Evolutionary conservation across 768 basidiomycete genomes (phyloP), one percentile per base, ranked within the genome.

Genomic region (Galerina sulciceps): DNA sequence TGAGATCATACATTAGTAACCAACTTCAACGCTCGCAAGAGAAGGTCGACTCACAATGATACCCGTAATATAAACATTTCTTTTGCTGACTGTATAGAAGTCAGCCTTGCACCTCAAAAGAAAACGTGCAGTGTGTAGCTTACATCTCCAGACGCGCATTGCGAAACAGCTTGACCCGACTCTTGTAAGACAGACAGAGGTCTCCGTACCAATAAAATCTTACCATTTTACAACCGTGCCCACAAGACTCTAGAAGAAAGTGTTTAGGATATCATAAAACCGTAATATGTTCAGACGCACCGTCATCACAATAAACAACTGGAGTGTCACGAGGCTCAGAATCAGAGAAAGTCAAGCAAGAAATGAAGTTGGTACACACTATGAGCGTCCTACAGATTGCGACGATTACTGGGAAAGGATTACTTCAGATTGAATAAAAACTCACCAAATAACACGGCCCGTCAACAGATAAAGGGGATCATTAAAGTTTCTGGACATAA

Each of bases 111-210:
- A 22, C 2, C 31, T 26, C 13, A n/a, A 38, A 41, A 52, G 5
- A 31, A 34, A 10, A 35, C 37, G 17, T 38, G 10, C 8, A 57
- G n/a, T 8, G 4, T 31, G 26, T 5, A 15, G 47, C 73, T 63
- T 69, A 86, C 86, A 88, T 69, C 85, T 71, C 85, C 85, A 88
- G 11, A 87, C 85, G 13, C 86, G 82, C 71, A 86, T 73, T 1
- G 83, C 76, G 57, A 86, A 88, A 48, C 79, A 77, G 38, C 85
- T 87, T 50, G 8, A 47, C 14, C 60, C 14, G 44, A 2, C 20
- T 35, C 53, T 13, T 26, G 26, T 48, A 9, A 49, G 35, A 45
- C 26, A 36, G 41, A 11, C 31, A 50, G 45, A 20, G 31, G 17
- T 13, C 6, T 18, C 8, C 23, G 17, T 15, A 44, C 22, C 44